Base-by-base conservation (phyloP, 1,284 basidiomycete species). In the Leucoagaricus sp. region DNA sequence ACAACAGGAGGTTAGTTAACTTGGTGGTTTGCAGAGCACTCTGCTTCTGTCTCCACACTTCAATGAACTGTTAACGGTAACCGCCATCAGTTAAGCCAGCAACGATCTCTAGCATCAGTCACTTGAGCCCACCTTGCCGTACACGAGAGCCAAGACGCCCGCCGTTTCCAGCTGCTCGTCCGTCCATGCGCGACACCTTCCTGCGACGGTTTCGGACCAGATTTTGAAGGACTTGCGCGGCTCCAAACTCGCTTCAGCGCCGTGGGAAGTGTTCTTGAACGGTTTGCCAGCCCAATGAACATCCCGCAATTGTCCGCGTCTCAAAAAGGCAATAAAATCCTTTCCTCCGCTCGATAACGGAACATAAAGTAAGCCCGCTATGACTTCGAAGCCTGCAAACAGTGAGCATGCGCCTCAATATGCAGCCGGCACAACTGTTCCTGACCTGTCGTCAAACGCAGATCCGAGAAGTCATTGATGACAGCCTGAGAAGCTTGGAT, bases 161-260 rank as follows among this genome's bases (percentile, higher is more conserved):
- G 91, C 93, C 2, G 92, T 94, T 71, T 95, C 93, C 46, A 94
- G 72, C 68, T 95, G 91, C 65, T 95, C 92, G 58, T 94, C 91
- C 10, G 89, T 88, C 93, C 93, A 96, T 4, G 78, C 77, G 31
- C 89, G 78, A 63, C 84, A 88, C 42, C 85, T 78, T 2, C 91
- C 92, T 19, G 83, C 80, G 8, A 95, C 85, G 1, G 78, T 86
- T 70, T 95, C 89, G 0, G 84, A 84, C 93, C 93, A 96, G 2
- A 82, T 80, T 72, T 87, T 91, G 79, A 95, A 95, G 2, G 89
- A 92, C 61, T 81, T 85, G 28, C 91, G 76, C 0, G 91, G 91
- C 66, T 93, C 89, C 2, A 94, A 73, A 6, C 72, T 74, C 8
- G 66, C 72, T 13, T 65, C 58, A 5, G 67, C 68, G 0, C 63